Conservation (phyloP, 176 grass and related monocot species). For the Aegilops longissima region DNA sequence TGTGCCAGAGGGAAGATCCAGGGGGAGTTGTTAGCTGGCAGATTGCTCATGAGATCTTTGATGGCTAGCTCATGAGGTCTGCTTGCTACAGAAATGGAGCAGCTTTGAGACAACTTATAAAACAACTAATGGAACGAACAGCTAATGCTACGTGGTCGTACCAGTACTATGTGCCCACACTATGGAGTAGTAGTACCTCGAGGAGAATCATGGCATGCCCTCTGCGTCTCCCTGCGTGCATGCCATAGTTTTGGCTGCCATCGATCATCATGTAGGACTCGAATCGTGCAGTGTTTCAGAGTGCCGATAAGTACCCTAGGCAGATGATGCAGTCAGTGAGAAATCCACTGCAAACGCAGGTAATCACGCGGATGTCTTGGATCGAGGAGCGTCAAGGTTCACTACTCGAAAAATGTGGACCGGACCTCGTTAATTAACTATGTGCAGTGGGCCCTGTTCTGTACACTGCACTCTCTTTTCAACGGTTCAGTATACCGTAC, state of each 20-base stretch:
- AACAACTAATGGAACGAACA: not conserved
- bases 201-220: not conserved
- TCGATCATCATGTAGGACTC: not conserved
- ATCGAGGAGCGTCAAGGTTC: not conserved
- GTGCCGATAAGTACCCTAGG: not conserved
- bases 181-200: not conserved
- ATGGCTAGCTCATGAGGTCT: not conserved
- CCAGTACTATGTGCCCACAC: not conserved
- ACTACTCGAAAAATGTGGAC: too few species aligned
- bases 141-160: not conserved
- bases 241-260: not conserved
- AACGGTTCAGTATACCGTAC: too few species aligned
- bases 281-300: not conserved
- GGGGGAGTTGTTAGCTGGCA: not conserved
- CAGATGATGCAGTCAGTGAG: not conserved
- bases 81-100: not conserved
- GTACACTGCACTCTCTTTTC: too few species aligned
- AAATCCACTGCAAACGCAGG: not conserved
- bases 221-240: not conserved
- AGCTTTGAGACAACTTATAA: not conserved
- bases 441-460: not conserved
- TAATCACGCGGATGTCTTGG: not conserved
- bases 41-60: slow-evolving; percentile 23
- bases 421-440: too few species aligned
- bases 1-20: slow-evolving; percentile 15